These are phyloP conservation scores for Pyrenula massariospora DNA, from an alignment of 495 filamentous ascomycete genomes.

Conservation along the genomic window DNA sequence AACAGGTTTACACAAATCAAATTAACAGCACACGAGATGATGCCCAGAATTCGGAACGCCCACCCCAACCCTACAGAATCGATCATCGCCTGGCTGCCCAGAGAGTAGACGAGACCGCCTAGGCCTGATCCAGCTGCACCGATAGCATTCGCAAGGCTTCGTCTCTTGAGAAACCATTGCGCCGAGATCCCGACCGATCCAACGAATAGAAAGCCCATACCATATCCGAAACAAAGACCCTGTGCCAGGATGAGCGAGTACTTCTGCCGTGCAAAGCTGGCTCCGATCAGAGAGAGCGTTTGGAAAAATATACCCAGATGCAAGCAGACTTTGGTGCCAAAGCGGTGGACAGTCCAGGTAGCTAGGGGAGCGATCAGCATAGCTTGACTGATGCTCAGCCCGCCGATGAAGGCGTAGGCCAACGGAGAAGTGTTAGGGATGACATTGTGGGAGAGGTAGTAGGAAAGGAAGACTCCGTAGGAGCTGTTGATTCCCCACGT, in stretches of 20 bases:
- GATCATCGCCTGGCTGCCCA: slow-evolving; percentile 36
- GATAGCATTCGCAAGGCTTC: slow-evolving; percentile 39
- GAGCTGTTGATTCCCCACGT: slow-evolving; percentile 43
- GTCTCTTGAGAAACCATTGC: slow-evolving; percentile 38
- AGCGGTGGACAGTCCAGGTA: slow-evolving; percentile 22
- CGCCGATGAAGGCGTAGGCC: slow-evolving; percentile 41
- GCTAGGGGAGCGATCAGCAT: slow-evolving; percentile 37
- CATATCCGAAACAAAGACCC: slow-evolving; percentile 35
- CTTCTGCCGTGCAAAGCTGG: slow-evolving; percentile 29
- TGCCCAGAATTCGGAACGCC: slow-evolving; percentile 38
- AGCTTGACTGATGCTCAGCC: slow-evolving; percentile 32
- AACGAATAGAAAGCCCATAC: slow-evolving; percentile 40
- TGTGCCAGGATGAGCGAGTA: slow-evolving; percentile 43
- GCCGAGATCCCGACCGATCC: slow-evolving; percentile 30
- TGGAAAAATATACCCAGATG: slow-evolving; percentile 29
- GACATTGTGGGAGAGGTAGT: slow-evolving; percentile 30
- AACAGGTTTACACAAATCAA: slow-evolving; percentile 25
- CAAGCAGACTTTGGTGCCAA: slow-evolving; percentile 24
- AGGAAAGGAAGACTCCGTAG: slow-evolving; percentile 38
- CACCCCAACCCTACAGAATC: slow-evolving; percentile 27
- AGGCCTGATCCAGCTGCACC: slow-evolving; percentile 34
- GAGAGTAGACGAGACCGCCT: slow-evolving; percentile 37
- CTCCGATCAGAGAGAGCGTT: slow-evolving; percentile 26
- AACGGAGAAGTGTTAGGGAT: slow-evolving; percentile 31
- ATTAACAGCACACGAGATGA: slow-evolving; percentile 30